These are phyloP conservation scores for Rutstroemia sp. DNA, from an alignment of 2,329 filamentous ascomycete genomes.

Conservation along the genomic window DNA sequence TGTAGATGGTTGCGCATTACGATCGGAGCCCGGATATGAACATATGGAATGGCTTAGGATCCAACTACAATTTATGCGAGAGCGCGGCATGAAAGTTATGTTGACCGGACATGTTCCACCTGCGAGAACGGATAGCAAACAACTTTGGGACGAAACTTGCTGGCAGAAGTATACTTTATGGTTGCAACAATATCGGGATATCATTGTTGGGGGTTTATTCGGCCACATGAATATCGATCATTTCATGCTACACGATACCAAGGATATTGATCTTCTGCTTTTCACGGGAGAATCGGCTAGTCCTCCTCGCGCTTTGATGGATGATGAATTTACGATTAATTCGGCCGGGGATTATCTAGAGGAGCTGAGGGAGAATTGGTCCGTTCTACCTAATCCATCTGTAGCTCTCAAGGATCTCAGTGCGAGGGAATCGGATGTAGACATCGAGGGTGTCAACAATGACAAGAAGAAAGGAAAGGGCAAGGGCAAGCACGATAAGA, in stretches of 20 bases:
- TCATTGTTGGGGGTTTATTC: conserved; percentile 71
- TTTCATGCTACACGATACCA: conserved; percentile 83
- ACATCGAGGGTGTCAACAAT: conserved; percentile 36
- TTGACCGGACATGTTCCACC: conserved; percentile 92
- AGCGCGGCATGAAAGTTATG: conserved; percentile 87
- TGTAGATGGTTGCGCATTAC: conserved; percentile 79
- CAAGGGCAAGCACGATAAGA: conserved; percentile 40
- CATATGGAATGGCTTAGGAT: conserved; percentile 95
- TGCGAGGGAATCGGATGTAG: conserved; percentile 4
- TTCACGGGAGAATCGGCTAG: conserved; percentile 26
- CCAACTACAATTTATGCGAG: conserved; percentile 75
- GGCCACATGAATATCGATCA: conserved; percentile 99
- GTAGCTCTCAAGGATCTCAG: conserved; percentile 16
- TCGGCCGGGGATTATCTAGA: conserved; percentile 75
- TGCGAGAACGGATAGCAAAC: conserved; percentile 75
- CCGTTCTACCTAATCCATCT: conserved; percentile 53
- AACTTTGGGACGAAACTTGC: conserved; percentile 91
- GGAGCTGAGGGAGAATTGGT: conserved; percentile 72
- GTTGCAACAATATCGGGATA: conserved; percentile 84
- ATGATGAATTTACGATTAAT: conserved; percentile 50
- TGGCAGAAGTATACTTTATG: conserved; percentile 97
- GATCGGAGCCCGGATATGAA: conserved; percentile 80
- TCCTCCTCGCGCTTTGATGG: conserved; percentile 33
- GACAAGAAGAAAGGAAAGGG: conserved; percentile 37
- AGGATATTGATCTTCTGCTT: conserved; percentile 59